phyloP scores from a whole-genome alignment of 495 filamentous ascomycete species.

The Penicillium crystallinum region DNA sequence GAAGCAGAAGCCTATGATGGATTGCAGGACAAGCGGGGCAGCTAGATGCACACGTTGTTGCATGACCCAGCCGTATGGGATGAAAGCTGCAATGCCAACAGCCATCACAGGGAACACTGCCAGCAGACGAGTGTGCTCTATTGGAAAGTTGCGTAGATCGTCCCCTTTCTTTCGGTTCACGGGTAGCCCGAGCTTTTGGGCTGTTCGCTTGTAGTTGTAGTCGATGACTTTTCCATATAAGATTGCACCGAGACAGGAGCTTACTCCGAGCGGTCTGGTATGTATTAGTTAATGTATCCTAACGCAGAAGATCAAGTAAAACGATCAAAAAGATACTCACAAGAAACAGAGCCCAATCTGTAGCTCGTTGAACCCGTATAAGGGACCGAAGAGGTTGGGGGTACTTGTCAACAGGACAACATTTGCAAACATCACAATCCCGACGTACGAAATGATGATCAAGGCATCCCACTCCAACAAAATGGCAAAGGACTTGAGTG shows the following conservation, averaged over 20 bases:
- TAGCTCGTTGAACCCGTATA: conserved; percentile 63
- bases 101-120: conserved; percentile 42
- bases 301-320: not conserved
- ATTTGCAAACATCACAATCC: conserved; percentile 51
- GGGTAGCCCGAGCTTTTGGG: conserved; percentile 40
- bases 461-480: conserved; percentile 59
- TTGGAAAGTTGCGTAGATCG: conserved; percentile 51
- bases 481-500: conserved; percentile 56
- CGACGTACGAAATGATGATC: conserved; percentile 52
- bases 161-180: conserved; percentile 44
- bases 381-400: conserved; percentile 54
- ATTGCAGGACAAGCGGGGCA: conserved; percentile 50
- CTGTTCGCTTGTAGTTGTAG: conserved; percentile 51
- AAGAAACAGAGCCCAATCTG: conserved; percentile 54
- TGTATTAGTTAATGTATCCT: not conserved
- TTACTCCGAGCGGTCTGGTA: conserved; percentile 46
- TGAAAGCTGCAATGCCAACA: conserved; percentile 34
- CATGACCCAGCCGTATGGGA: conserved; percentile 57
- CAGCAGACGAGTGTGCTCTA: conserved; percentile 53
- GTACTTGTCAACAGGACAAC: conserved; percentile 45
- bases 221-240: conserved; percentile 53
- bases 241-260: conserved; percentile 43
- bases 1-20: conserved; percentile 49
- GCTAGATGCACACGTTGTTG: conserved; percentile 40
- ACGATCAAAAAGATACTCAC: conserved; percentile 14